These are phyloP conservation scores for Spergularia bocconei DNA, from an alignment of 148 eudicot species.

Conservation along the genomic window DNA sequence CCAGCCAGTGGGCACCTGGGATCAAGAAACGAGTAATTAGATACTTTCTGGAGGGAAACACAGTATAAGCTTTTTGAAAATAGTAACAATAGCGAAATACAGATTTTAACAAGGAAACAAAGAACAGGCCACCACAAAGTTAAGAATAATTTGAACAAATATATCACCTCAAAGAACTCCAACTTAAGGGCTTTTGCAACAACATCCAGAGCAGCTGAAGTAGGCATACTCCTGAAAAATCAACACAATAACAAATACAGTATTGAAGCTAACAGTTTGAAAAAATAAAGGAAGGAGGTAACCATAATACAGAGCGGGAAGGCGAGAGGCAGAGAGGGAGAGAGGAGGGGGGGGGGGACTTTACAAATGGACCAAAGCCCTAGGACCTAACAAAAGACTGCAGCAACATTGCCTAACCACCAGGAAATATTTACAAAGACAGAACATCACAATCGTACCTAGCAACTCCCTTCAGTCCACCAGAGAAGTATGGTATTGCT, in stretches of 20 bases:
- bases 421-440: not conserved
- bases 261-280: not conserved
- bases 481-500: constrained; percentile 87
- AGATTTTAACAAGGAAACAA: not conserved
- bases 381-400: not conserved
- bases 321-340: not conserved
- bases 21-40: not conserved
- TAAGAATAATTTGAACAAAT: not conserved
- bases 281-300: constrained; percentile 6
- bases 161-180: constrained; percentile 85
- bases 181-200: constrained; percentile 79
- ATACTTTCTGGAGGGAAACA: not conserved
- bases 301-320: not conserved
- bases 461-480: constrained; percentile 94
- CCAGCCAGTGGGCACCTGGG: constrained; percentile 98
- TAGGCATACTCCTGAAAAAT: constrained; percentile 92
- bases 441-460: constrained; percentile 46
- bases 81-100: not conserved
- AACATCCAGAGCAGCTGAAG: constrained; percentile 97
- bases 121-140: constrained; percentile 1
- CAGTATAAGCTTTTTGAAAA: not conserved
- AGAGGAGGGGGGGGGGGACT: too few relatives aligned
- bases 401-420: constrained; percentile 7
- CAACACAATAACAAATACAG: constrained; percentile 13
- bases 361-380: not conserved